Percentiles rank a stretch among this genome's conserved stretches.
Conservation (phyloP, 2,329 filamentous ascomycete species). For the Claviceps purpurea region DNA sequence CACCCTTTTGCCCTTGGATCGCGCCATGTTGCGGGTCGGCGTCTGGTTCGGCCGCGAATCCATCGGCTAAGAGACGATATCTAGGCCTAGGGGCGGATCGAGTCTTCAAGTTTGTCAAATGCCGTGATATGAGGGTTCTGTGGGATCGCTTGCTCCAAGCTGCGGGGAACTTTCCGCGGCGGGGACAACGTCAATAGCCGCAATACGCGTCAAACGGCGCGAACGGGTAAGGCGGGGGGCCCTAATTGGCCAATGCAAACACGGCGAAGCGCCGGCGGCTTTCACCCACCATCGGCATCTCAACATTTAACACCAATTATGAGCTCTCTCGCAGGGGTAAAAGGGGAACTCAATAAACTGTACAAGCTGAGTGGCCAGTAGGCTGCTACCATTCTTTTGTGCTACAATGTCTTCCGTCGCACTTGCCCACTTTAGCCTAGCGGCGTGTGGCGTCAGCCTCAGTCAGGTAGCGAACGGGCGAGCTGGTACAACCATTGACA, state of each 20-base stretch:
- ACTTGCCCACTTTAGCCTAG: not conserved
- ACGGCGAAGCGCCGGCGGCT: not conserved
- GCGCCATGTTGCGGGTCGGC: slow-evolving; percentile 9
- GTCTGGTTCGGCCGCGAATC: slow-evolving; percentile 7
- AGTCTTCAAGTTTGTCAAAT: slow-evolving; percentile 7
- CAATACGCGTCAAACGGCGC: not conserved
- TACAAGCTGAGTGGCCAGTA: no score
- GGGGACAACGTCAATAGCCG: slow-evolving; percentile 6
- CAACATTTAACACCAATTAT: not conserved
- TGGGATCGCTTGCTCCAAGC: not conserved
- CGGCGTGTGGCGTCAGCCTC: not conserved
- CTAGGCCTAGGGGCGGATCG: not conserved
- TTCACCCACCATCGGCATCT: not conserved
- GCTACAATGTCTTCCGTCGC: not conserved
- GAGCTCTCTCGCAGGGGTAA: no score
- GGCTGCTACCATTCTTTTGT: no score
- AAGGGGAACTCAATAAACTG: no score
- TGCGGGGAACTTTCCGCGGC: slow-evolving; percentile 3
- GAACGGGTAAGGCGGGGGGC: not conserved
- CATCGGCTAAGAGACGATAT: slow-evolving; percentile 5
- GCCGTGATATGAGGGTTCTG: slow-evolving; percentile 3
- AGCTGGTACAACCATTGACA: not conserved
- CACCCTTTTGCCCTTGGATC: slow-evolving; percentile 15
- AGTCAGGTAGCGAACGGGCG: not conserved
- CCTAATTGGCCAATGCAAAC: not conserved